These are phyloP conservation scores for Fusarium irregulare DNA, from an alignment of 2,329 filamentous ascomycete genomes.

Conservation along the genomic window DNA sequence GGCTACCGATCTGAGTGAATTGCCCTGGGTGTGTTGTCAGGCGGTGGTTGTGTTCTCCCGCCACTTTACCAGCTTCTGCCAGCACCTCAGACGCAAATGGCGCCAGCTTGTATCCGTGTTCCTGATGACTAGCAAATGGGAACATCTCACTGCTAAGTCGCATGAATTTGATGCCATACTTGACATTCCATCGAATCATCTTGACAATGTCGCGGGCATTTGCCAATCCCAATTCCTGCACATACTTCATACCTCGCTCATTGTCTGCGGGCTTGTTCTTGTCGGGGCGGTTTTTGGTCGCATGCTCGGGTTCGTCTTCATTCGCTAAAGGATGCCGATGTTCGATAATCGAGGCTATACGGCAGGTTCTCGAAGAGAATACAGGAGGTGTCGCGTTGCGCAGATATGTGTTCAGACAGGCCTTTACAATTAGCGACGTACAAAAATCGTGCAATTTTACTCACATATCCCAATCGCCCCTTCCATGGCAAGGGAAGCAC, in stretches of 20 bases:
- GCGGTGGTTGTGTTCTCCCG: slow-evolving; percentile 82
- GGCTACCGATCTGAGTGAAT: slow-evolving; percentile 92
- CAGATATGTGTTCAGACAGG: slow-evolving; percentile 92
- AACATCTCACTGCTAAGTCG: slow-evolving; percentile 96
- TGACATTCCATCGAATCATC: slow-evolving; percentile 92
- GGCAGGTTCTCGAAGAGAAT: slow-evolving; percentile 91
- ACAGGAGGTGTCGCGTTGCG: slow-evolving; percentile 83
- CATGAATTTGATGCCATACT: slow-evolving; percentile 92
- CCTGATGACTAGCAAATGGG: slow-evolving; percentile 89
- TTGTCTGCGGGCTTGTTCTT: slow-evolving; percentile 74
- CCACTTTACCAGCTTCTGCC: slow-evolving; percentile 79
- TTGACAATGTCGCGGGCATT: slow-evolving; percentile 87
- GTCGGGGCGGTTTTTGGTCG: slow-evolving; percentile 88
- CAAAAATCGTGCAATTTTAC: slow-evolving; percentile 39
- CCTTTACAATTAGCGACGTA: slow-evolving; percentile 57
- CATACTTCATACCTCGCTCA: slow-evolving; percentile 75
- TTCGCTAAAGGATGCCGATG: slow-evolving; percentile 85
- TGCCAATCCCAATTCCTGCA: slow-evolving; percentile 80
- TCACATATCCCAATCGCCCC: slow-evolving; percentile 87
- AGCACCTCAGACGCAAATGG: slow-evolving; percentile 85
- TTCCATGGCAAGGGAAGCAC: slow-evolving; percentile 91
- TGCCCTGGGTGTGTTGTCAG: slow-evolving; percentile 92
- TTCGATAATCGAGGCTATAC: slow-evolving; percentile 89
- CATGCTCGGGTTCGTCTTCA: slow-evolving; percentile 79
- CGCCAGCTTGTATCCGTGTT: slow-evolving; percentile 86